Conservation (phyloP, 441 rosid species). For the Gossypium schwendimanii region DNA sequence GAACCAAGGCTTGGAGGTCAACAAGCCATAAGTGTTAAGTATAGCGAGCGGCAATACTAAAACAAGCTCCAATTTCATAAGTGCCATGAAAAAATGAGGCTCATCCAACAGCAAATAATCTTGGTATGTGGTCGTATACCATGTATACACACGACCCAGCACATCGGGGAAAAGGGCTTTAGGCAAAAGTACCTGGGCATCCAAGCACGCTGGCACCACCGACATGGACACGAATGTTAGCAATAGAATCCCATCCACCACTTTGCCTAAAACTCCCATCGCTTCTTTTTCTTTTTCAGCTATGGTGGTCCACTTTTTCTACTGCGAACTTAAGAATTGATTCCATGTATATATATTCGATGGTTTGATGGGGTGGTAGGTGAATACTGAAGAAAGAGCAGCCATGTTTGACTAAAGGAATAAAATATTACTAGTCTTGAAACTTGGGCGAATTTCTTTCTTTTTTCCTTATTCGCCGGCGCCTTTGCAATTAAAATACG, state of each 20-base stretch:
- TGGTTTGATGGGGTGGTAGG: neutral
- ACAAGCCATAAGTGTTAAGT: constrained; percentile 43
- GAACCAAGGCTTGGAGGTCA: constrained; percentile 58
- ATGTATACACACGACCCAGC: constrained; percentile 34
- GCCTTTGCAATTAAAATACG: neutral
- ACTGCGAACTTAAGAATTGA: neutral
- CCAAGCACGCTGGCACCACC: constrained; percentile 26
- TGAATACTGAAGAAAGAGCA: neutral
- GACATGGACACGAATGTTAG: neutral
- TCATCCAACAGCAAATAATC: constrained; percentile 60
- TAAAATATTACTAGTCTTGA: neutral
- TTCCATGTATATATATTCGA: neutral
- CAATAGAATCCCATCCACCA: constrained; percentile 49
- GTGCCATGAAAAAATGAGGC: constrained; percentile 67
- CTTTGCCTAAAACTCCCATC: constrained; percentile 41
- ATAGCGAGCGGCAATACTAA: constrained; percentile 72
- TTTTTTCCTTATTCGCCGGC: neutral
- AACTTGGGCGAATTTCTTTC: neutral
- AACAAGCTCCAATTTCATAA: constrained; percentile 33
- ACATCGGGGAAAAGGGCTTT: constrained; percentile 32
- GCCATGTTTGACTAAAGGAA: neutral
- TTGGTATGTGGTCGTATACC: constrained; percentile 37
- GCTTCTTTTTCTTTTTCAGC: neutral
- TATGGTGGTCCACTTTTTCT: neutral
- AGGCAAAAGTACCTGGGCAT: constrained; percentile 53